Conservation (phyloP, 208 protist genomes). For the Leishmania turanica region DNA sequence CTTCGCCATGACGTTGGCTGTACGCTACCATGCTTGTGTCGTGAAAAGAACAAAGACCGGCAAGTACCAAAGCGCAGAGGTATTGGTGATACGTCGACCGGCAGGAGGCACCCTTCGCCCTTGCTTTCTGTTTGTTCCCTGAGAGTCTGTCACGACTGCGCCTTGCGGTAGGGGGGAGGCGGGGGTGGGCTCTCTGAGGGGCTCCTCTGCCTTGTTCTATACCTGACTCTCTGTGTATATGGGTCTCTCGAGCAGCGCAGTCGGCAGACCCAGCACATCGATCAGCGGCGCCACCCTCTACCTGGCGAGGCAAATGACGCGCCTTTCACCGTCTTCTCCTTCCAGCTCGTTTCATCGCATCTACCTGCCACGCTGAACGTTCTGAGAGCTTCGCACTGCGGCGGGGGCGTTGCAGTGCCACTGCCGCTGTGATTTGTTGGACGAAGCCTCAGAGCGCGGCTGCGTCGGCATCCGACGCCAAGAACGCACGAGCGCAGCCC, state of each 20-base stretch:
- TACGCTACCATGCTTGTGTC: background rate
- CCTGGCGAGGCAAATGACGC: background rate
- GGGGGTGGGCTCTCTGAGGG: background rate
- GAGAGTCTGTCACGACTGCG: background rate
- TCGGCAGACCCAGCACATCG: too few relatives aligned
- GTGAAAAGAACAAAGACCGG: background rate
- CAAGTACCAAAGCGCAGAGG: background rate
- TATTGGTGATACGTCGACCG: background rate
- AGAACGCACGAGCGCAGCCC: background rate
- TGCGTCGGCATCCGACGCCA: background rate
- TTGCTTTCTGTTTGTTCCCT: background rate
- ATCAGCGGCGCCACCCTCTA: background rate
- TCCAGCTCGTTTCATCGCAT: background rate
- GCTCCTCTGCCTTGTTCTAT: background rate
- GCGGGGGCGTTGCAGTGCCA: conserved; percentile 29
- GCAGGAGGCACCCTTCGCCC: background rate
- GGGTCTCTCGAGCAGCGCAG: background rate
- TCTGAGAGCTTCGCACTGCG: conserved; percentile 35
- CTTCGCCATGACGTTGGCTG: background rate
- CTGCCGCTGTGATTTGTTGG: conserved; percentile 26
- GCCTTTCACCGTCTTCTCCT: background rate
- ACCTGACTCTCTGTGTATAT: background rate
- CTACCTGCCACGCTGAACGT: conserved; percentile 16
- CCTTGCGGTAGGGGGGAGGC: background rate
- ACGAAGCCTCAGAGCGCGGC: background rate